Evolutionary conservation across 2,329 filamentous ascomycete species (phyloP).

Genomic region (Cercospora sesami): DNA sequence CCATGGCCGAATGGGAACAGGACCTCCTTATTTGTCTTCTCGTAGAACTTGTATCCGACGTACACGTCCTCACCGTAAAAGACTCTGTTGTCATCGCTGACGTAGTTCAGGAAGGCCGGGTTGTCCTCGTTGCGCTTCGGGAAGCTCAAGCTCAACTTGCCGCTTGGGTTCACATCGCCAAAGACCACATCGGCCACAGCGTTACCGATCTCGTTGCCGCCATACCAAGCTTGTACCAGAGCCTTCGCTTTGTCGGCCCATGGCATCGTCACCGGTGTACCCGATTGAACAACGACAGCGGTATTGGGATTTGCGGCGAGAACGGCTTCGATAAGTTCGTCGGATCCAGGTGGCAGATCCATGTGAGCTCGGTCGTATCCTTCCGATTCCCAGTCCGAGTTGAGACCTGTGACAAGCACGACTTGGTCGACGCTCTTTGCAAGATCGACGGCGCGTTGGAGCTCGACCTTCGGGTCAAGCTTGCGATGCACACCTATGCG

Average conservation of each 20-base stretch:
- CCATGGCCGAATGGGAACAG: conserved; percentile 78
- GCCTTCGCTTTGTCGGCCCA: conserved; percentile 66
- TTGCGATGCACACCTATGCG: conserved; percentile 61
- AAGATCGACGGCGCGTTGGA: conserved; percentile 65
- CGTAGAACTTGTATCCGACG: conserved; percentile 73
- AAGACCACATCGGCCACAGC: conserved; percentile 76
- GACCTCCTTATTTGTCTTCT: conserved; percentile 59
- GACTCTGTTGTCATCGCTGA: conserved; percentile 66
- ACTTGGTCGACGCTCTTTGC: conserved; percentile 74
- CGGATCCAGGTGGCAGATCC: conserved; percentile 61
- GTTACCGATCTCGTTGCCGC: conserved; percentile 83
- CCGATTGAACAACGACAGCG: conserved; percentile 73
- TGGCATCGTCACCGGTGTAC: conserved; percentile 71
- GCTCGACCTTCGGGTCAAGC: conserved; percentile 62
- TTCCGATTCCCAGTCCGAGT: conserved; percentile 75
- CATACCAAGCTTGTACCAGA: conserved; percentile 77
- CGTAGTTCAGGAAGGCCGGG: conserved; percentile 71
- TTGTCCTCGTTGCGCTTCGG: conserved; percentile 54
- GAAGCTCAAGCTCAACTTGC: conserved; percentile 73
- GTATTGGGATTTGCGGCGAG: conserved; percentile 67
- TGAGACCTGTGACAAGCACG: conserved; percentile 74
- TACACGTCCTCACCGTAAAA: conserved; percentile 72
- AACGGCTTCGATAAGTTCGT: conserved; percentile 66
- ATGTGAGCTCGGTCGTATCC: conserved; percentile 64
- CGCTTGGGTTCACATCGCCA: conserved; percentile 70